These are phyloP conservation scores for Alternaria metachromatica DNA, from an alignment of 2,329 filamentous ascomycete species.

Conservation along the genomic window DNA sequence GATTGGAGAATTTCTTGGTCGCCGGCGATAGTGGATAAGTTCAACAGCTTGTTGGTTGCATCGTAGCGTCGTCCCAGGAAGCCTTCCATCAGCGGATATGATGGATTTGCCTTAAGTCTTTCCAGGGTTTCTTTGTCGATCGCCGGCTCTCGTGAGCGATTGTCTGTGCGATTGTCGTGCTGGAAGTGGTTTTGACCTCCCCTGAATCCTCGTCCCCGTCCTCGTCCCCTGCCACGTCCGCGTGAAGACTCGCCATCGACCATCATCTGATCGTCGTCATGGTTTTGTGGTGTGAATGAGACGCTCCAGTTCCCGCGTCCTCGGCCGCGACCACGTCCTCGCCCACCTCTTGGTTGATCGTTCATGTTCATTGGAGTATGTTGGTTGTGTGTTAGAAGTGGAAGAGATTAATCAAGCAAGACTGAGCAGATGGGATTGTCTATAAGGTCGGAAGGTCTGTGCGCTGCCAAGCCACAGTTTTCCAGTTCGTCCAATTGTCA, in stretches of 20 bases:
- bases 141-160: slow-evolving; percentile 74
- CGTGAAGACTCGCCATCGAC: slow-evolving; percentile 18
- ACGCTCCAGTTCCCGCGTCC: slow-evolving; percentile 16
- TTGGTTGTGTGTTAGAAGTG: slow-evolving; percentile 4
- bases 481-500: background rate
- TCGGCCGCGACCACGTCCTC: slow-evolving; percentile 28
- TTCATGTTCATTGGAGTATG: slow-evolving; percentile 7
- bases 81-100: slow-evolving; percentile 69
- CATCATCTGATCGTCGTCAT: slow-evolving; percentile 21
- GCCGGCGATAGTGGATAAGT: slow-evolving; percentile 77
- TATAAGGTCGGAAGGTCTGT: slow-evolving; percentile 15
- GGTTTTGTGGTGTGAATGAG: slow-evolving; percentile 4
- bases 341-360: slow-evolving; percentile 16
- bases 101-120: slow-evolving; percentile 20
- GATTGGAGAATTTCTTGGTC: slow-evolving; percentile 75
- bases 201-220: slow-evolving; percentile 22
- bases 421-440: background rate
- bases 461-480: slow-evolving; percentile 18
- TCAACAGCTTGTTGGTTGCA: slow-evolving; percentile 73
- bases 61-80: slow-evolving; percentile 81
- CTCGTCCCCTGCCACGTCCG: slow-evolving; percentile 24
- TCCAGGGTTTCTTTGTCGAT: slow-evolving; percentile 48
- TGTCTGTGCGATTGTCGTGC: slow-evolving; percentile 58
- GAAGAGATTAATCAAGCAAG: background rate
- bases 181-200: slow-evolving; percentile 19